Percentiles rank a stretch among this genome's conserved stretches.
These are phyloP conservation scores for Phytophthora kernoviae DNA, from an alignment of 352 stramenopile genomes.

Conservation along the genomic window DNA sequence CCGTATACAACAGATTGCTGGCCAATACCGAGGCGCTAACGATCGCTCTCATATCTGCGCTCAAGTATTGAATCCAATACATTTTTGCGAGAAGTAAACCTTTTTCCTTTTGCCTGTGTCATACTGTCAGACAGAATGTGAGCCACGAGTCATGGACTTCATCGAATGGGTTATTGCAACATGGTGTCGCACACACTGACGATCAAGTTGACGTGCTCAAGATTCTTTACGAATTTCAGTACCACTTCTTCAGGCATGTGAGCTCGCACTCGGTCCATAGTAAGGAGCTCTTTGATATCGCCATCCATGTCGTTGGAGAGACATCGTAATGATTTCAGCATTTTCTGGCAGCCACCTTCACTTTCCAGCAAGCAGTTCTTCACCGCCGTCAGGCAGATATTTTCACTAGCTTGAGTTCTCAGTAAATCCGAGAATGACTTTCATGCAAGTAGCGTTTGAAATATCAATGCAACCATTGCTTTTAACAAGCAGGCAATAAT, in stretches of 20 bases:
- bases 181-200: conserved; percentile 9
- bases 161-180: background rate
- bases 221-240: conserved; percentile 8
- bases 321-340: conserved; percentile 5
- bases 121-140: conserved; percentile 1
- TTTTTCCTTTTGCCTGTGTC: background rate
- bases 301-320: conserved; percentile 1
- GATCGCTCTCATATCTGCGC: background rate
- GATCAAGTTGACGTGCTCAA: conserved; percentile 5
- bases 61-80: conserved; percentile 13
- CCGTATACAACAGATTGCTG: conserved; percentile 2
- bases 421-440: no score
- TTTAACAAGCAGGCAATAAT: no score
- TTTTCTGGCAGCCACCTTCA: background rate
- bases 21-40: conserved; percentile 4
- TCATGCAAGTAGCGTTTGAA: no score
- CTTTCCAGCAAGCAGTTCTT: background rate
- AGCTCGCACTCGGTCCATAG: background rate
- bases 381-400: background rate
- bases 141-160: conserved; percentile 6
- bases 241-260: conserved; percentile 8
- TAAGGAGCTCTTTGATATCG: conserved; percentile 1
- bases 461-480: no score
- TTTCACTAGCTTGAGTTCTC: conserved; percentile 1
- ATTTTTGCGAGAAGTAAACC: conserved; percentile 12